Conservation (phyloP, 2,329 filamentous ascomycete species). For the Elsinoe perseae region DNA sequence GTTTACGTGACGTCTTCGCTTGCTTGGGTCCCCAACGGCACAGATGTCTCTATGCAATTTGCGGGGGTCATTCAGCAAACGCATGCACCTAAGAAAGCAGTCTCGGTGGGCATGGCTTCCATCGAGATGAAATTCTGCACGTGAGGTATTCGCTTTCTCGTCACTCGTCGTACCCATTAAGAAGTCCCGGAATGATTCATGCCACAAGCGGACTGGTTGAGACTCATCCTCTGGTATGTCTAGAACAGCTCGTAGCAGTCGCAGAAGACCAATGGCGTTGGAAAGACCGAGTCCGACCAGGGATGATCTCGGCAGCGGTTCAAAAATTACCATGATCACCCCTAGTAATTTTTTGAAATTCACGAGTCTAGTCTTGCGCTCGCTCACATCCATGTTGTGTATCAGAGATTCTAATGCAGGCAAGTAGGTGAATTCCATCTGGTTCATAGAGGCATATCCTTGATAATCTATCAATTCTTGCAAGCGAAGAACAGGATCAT, state of each 20-base stretch:
- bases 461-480: slow-evolving; percentile 24
- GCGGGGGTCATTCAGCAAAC: slow-evolving; percentile 33
- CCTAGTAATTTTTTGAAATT: slow-evolving; percentile 15
- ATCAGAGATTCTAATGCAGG: not conserved
- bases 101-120: slow-evolving; percentile 23
- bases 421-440: slow-evolving; percentile 23
- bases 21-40: not conserved
- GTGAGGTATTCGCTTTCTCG: slow-evolving; percentile 23
- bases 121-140: slow-evolving; percentile 29
- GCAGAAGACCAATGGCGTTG: not conserved
- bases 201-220: slow-evolving; percentile 26
- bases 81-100: slow-evolving; percentile 29
- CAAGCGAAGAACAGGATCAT: not conserved
- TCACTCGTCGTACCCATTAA: slow-evolving; percentile 22
- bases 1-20: slow-evolving; percentile 25
- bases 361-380: slow-evolving; percentile 23
- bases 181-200: slow-evolving; percentile 25
- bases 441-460: slow-evolving; percentile 21
- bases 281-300: slow-evolving; percentile 22
- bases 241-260: not conserved
- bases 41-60: not conserved
- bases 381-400: slow-evolving; percentile 19
- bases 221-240: slow-evolving; percentile 14
- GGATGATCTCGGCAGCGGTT: slow-evolving; percentile 23
- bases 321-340: slow-evolving; percentile 11